Evolutionary conservation across 768 basidiomycete genomes (phyloP).

Genomic region (Suillus americanus): DNA sequence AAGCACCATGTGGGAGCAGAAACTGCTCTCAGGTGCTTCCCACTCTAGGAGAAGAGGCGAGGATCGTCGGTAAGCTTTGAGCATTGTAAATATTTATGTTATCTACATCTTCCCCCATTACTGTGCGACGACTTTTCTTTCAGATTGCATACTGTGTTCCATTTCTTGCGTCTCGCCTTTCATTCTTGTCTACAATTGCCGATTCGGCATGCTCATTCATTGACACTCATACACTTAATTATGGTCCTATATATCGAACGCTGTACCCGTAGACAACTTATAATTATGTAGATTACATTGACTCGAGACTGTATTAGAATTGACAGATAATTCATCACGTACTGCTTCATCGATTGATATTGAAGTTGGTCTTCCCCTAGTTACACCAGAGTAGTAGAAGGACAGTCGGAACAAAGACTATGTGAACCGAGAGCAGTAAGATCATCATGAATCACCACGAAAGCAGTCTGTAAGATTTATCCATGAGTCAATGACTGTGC

Average conservation of each 20-base stretch:
- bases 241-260: not conserved
- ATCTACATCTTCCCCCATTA: not conserved
- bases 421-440: not conserved
- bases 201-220: not conserved
- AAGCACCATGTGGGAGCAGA: constrained; percentile 61
- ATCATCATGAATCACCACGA: not conserved
- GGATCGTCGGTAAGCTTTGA: constrained; percentile 35
- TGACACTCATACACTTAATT: not conserved
- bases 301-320: not conserved
- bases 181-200: not conserved
- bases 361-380: not conserved
- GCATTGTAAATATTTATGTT: not conserved
- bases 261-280: not conserved
- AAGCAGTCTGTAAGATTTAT: not conserved
- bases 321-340: not conserved
- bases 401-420: not conserved
- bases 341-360: not conserved
- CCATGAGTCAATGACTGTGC: not conserved
- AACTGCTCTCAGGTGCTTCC: constrained; percentile 40
- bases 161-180: not conserved
- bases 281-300: not conserved
- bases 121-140: not conserved
- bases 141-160: constrained; percentile 7
- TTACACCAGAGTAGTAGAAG: not conserved
- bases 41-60: constrained; percentile 36